Base-by-base conservation (phyloP, 2,329 filamentous ascomycete species). In the Chrysosporium keratinophilum region DNA sequence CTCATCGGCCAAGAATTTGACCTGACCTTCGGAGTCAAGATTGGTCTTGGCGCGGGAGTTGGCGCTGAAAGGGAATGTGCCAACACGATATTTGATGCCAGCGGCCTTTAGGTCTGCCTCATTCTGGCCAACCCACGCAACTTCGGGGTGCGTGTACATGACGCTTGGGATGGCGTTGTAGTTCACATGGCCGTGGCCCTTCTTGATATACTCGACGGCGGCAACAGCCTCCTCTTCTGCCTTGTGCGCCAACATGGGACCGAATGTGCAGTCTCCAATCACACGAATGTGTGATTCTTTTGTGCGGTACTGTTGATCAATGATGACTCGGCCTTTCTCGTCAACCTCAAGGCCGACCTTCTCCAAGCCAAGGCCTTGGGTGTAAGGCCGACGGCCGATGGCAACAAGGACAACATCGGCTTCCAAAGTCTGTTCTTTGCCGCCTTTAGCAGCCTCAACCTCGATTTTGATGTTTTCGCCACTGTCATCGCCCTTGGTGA, bases 41-140 rank as follows among this genome's bases (percentile, higher is more conserved):
- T 97, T 98, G 69, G 93, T 98, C 86, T 97, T 98, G 64, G 93
- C 93, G 70, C 93, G 85, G 56, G 88, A 95, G 82, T 98, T 98
- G 76, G 93, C 93, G 67, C 84, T 87, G 81, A 98, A 98, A 63
- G 93, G 93, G 82, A 98, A 98, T 49, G 81, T 85, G 70, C 93
- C 93, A 67, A 90, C 78, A 66, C 88, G 88, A 83, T 96, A 98
- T 68, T 93, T 88, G 66, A 95, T 82, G 59, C 88, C 88, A 59
- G 85, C 80, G 61, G 83, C 82, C 81, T 97, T 96, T 60, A 98
- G 79, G 63, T 98, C 93, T 69, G 91, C 86, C 78, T 98, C 93
- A 71, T 84, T 96, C 78, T 96, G 90, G 56, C 93, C 93, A 45
- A 98, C 93, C 93, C 93, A 98, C 35, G 93, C 89, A 61, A 97